Evolutionary conservation across 169 alveolate genomes (phyloP), one percentile per base, ranked within the genome.

Genomic region (Cryptosporidium tyzzeri): DNA sequence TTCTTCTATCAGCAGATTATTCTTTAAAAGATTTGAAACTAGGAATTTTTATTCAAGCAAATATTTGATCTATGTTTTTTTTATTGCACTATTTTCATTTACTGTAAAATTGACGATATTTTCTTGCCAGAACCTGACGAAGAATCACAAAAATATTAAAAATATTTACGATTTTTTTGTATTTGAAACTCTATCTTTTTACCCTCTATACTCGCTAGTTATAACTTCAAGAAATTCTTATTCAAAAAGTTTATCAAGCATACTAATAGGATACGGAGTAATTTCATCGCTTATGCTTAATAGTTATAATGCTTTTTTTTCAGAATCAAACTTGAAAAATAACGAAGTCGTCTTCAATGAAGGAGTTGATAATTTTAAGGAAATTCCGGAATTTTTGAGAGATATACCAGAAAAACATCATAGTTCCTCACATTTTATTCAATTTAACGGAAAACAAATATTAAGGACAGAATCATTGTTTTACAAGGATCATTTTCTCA

Each of bases 41-140:
- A 37, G 35, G 16, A 55, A 55, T 5, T 55, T 55, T 23, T 55
- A 55, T 55, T 55, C 67, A n/a, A 45, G 14, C 0, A 71, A 71
- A 45, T 21, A 21, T 23, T 35, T 50, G 48, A 21, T 71, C 39
- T 71, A 18, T 71, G 31, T 35, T 12, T 44, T 23, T 9, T 14
- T 71, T 33, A 50, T 71, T 50, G 85, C 69, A 45, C 31, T 71
- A 23, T 5, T 71, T 59, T 48, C 85, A 50, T 71, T 71, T 48
- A 14, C 21, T 29, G 9, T 51, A 29, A 71, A 71, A 39, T n/a
- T 50, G n/a, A 45, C 9, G 9, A 3, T 71, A 0, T 71, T 71
- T 50, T 48, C 69, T 18, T 31, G 18, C 37, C 14, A 29, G 67
- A 0, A 55, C 18, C 7, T 55, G 23, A 21, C 18, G 8, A 55